phyloP scores from a whole-genome alignment of 1,284 basidiomycete genomes.

The Cryptococcus neoformans region DNA sequence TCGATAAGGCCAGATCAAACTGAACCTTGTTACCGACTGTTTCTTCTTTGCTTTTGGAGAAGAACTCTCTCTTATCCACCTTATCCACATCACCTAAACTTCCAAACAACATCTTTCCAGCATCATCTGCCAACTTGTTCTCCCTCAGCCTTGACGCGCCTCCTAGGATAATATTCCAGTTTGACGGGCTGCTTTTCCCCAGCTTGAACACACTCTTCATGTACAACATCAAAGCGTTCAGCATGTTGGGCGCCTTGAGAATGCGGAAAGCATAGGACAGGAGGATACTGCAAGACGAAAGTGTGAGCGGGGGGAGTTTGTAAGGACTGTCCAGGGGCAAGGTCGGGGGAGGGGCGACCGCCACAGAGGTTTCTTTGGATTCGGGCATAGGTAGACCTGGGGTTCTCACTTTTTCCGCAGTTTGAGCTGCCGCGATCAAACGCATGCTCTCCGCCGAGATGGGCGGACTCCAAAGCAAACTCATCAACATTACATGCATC shows the following conservation, averaged over 20 bases:
- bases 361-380: too few species aligned
- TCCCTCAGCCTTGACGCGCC: slow-evolving; percentile 14
- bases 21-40: background rate
- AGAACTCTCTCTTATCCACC: background rate
- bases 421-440: slow-evolving; percentile 12
- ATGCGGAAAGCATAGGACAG: slow-evolving; percentile 32
- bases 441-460: slow-evolving; percentile 24
- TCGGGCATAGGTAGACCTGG: too few species aligned
- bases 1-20: background rate
- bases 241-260: slow-evolving; percentile 20
- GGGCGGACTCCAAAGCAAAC: slow-evolving; percentile 45
- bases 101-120: slow-evolving; percentile 25
- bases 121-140: slow-evolving; percentile 16
- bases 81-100: background rate
- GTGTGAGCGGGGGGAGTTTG: slow-evolving; percentile 33
- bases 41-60: background rate
- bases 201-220: slow-evolving; percentile 25
- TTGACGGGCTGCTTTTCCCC: background rate
- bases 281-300: slow-evolving; percentile 33
- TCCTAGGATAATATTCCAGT: slow-evolving; percentile 18
- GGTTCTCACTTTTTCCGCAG: background rate
- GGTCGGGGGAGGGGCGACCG: background rate
- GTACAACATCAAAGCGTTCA: slow-evolving; percentile 31
- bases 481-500: slow-evolving; percentile 44
- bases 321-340: slow-evolving; percentile 15